Percentiles rank a stretch among this genome's conserved stretches.
Conservation (phyloP, 2,329 filamentous ascomycete species). For the Alternaria angustiovoidea region DNA sequence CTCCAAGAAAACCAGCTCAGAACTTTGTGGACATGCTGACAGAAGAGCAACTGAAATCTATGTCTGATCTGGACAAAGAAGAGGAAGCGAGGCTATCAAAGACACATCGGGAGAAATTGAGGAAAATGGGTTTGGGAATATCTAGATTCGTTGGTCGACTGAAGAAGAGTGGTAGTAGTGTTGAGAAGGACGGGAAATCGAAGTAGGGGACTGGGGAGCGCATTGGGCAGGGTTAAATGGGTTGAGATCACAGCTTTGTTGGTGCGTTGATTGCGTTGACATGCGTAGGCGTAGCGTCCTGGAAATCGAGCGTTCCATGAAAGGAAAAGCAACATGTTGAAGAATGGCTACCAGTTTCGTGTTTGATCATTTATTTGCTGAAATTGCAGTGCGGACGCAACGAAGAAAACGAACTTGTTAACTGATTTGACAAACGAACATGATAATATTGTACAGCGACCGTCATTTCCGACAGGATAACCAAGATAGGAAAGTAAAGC, state of each 20-base stretch:
- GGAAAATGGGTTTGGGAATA: neutral
- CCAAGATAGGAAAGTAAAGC: neutral
- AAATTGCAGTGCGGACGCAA: neutral
- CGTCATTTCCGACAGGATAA: neutral
- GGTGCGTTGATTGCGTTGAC: neutral
- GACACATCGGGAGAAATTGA: slow-evolving; percentile 1
- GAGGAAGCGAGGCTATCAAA: slow-evolving; percentile 10
- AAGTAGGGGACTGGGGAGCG: neutral
- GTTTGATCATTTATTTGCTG: neutral
- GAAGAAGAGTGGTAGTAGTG: neutral
- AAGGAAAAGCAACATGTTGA: neutral
- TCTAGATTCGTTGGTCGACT: neutral
- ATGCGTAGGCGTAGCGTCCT: neutral
- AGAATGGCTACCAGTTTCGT: neutral
- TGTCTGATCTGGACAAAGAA: slow-evolving; percentile 19
- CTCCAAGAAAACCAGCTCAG: neutral
- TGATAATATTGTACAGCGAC: neutral
- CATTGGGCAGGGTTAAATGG: neutral
- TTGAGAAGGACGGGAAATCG: neutral
- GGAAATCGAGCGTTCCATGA: neutral
- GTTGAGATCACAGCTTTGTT: neutral
- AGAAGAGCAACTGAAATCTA: slow-evolving; percentile 13
- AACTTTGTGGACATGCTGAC: neutral
- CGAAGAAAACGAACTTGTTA: neutral
- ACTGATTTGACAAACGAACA: neutral